Evolutionary conservation across 2,329 filamentous ascomycete genomes (phyloP).

Genomic region (Diaporthe humulicola): DNA sequence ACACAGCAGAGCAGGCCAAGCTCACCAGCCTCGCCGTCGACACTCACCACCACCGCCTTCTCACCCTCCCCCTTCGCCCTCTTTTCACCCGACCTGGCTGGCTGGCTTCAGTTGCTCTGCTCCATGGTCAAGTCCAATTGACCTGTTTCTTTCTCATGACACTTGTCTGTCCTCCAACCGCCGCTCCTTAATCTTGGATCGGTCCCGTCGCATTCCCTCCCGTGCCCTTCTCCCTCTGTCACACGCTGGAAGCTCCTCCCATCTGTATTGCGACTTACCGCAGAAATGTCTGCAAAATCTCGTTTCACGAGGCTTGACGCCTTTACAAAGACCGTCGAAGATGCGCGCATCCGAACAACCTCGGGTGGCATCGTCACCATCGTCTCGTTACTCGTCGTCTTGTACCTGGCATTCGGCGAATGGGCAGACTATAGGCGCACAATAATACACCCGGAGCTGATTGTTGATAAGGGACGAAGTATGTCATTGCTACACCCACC

Average conservation of each 20-base stretch:
- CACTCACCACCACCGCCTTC: slow-evolving; percentile 12
- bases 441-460: slow-evolving; percentile 88
- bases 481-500: slow-evolving; percentile 45
- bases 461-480: slow-evolving; percentile 98
- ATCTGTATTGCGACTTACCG: neutral
- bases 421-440: slow-evolving; percentile 93
- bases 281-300: slow-evolving; percentile 86
- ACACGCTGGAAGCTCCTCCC: slow-evolving; percentile 5
- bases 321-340: slow-evolving; percentile 99
- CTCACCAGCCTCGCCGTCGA: slow-evolving; percentile 25
- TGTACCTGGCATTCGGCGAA: slow-evolving; percentile 94
- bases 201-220: slow-evolving; percentile 21
- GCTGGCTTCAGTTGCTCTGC: slow-evolving; percentile 7
- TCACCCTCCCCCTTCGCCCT: slow-evolving; percentile 13
- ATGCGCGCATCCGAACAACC: slow-evolving; percentile 95
- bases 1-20: slow-evolving; percentile 10
- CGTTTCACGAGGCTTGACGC: slow-evolving; percentile 97
- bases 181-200: slow-evolving; percentile 32
- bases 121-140: slow-evolving; percentile 30
- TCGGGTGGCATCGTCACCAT: slow-evolving; percentile 97
- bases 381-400: slow-evolving; percentile 85
- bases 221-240: neutral
- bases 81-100: slow-evolving; percentile 3
- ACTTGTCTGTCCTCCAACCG: slow-evolving; percentile 14
- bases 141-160: slow-evolving; percentile 6